Evolutionary conservation across 2,329 filamentous ascomycete genomes (phyloP).

Genomic region (Alternaria novae-zelandiae): DNA sequence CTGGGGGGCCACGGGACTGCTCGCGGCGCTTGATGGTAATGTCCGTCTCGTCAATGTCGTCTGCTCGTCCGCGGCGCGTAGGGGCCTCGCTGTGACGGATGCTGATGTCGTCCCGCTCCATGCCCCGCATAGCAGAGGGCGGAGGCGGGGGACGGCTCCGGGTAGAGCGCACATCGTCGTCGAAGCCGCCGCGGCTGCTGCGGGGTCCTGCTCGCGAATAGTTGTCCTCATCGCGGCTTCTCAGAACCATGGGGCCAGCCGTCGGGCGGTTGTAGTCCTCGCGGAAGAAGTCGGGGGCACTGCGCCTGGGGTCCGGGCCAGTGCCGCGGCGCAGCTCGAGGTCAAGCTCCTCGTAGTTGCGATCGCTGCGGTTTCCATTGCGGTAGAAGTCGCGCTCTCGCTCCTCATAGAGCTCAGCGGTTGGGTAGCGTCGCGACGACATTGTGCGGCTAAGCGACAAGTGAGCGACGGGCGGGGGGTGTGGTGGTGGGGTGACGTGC

Average conservation of each 20-base stretch:
- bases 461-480: slow-evolving; percentile 17
- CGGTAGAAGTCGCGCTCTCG: slow-evolving; percentile 58
- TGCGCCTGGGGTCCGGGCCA: slow-evolving; percentile 48
- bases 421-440: slow-evolving; percentile 54
- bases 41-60: slow-evolving; percentile 45
- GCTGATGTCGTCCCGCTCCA: slow-evolving; percentile 49
- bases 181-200: slow-evolving; percentile 47
- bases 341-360: slow-evolving; percentile 59
- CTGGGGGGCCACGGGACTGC: slow-evolving; percentile 40
- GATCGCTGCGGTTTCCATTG: slow-evolving; percentile 47
- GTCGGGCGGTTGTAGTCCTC: slow-evolving; percentile 58
- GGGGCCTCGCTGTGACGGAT: slow-evolving; percentile 46
- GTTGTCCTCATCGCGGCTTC: slow-evolving; percentile 48
- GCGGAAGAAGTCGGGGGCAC: slow-evolving; percentile 57
- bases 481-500: slow-evolving; percentile 16
- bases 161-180: slow-evolving; percentile 49
- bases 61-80: slow-evolving; percentile 39
- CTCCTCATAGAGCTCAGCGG: slow-evolving; percentile 57
- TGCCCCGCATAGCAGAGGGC: slow-evolving; percentile 36
- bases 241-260: slow-evolving; percentile 55
- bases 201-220: slow-evolving; percentile 42
- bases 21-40: slow-evolving; percentile 46
- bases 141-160: slow-evolving; percentile 38
- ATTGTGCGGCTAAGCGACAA: slow-evolving; percentile 19
- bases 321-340: slow-evolving; percentile 52